Evolutionary conservation across 1,284 basidiomycete genomes (phyloP).

Genomic region (Sutorius eximius): DNA sequence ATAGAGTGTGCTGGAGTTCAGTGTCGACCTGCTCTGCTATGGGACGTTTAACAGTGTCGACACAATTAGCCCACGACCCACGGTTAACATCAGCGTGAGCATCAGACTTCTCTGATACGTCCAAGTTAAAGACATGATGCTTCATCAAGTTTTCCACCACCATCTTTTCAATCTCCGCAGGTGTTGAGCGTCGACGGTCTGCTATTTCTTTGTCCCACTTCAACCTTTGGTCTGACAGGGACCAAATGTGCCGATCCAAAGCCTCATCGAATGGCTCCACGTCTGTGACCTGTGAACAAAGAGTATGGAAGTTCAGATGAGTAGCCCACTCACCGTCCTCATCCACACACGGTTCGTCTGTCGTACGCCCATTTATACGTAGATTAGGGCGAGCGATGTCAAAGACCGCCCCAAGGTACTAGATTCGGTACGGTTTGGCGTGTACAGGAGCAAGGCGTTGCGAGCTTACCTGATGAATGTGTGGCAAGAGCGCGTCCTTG

Average conservation of each 20-base stretch:
- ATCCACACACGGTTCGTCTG: slow-evolving; percentile 48
- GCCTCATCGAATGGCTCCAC: slow-evolving; percentile 80
- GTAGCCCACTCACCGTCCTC: slow-evolving; percentile 46
- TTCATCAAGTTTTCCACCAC: slow-evolving; percentile 33
- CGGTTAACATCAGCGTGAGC: slow-evolving; percentile 3
- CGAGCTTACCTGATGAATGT: slow-evolving; percentile 49
- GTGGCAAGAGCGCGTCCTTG: slow-evolving; percentile 45
- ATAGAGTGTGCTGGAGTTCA: slow-evolving; percentile 16
- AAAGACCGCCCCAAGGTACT: slow-evolving; percentile 66
- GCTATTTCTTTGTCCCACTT: slow-evolving; percentile 69
- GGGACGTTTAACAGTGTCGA: slow-evolving; percentile 8
- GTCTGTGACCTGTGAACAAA: slow-evolving; percentile 41
- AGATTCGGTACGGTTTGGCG: not conserved
- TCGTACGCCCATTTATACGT: slow-evolving; percentile 76
- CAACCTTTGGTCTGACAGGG: slow-evolving; percentile 62
- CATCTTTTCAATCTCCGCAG: slow-evolving; percentile 50
- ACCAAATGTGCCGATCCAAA: slow-evolving; percentile 72
- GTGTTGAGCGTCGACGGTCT: slow-evolving; percentile 56
- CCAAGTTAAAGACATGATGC: slow-evolving; percentile 15
- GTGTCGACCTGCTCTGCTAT: slow-evolving; percentile 17
- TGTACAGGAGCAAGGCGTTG: not conserved
- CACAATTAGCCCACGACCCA: slow-evolving; percentile 5
- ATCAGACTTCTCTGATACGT: slow-evolving; percentile 1
- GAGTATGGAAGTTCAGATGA: not conserved
- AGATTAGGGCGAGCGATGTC: slow-evolving; percentile 67